Evolutionary conservation across 495 filamentous ascomycete genomes (phyloP).

Genomic region (Cenococcum geophilum): DNA sequence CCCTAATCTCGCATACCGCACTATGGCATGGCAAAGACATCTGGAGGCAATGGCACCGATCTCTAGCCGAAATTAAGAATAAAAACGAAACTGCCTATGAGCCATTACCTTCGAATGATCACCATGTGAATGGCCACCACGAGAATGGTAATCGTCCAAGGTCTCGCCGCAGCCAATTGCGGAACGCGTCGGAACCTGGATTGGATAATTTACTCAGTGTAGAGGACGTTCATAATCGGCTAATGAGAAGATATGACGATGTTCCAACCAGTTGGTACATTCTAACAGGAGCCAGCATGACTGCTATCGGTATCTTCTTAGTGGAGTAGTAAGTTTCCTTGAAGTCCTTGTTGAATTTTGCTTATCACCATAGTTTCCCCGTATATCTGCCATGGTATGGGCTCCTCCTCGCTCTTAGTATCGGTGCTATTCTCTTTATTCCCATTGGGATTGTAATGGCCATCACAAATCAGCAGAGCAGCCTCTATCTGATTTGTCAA

Average conservation of each 20-base stretch:
- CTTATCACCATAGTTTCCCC: conserved; percentile 51
- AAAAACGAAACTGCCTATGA: conserved; percentile 25
- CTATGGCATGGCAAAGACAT: conserved; percentile 70
- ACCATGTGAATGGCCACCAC: conserved; percentile 3
- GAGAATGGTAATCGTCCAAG: conserved; percentile 8
- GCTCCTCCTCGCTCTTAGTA: conserved; percentile 64
- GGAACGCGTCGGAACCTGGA: conserved; percentile 31
- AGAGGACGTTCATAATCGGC: conserved; percentile 71
- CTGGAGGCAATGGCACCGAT: conserved; percentile 51
- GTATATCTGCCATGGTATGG: conserved; percentile 74
- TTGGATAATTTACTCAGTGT: conserved; percentile 53
- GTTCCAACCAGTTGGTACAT: conserved; percentile 76
- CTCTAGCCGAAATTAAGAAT: conserved; percentile 28
- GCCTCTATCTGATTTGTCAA: conserved; percentile 76
- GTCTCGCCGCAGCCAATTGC: conserved; percentile 11
- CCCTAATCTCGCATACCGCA: conserved; percentile 56
- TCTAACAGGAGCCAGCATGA: conserved; percentile 59
- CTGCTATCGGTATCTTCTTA: conserved; percentile 71
- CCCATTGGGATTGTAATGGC: conserved; percentile 82
- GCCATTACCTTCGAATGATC: conserved; percentile 17
- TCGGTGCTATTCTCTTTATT: conserved; percentile 67
- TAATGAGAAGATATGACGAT: conserved; percentile 70
- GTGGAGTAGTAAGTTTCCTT: conserved; percentile 59
- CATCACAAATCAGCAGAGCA: conserved; percentile 76
- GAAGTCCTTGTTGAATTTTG: not conserved